phyloP scores from a whole-genome alignment of 2,329 filamentous ascomycete genomes.

The Colletotrichum tropicale region DNA sequence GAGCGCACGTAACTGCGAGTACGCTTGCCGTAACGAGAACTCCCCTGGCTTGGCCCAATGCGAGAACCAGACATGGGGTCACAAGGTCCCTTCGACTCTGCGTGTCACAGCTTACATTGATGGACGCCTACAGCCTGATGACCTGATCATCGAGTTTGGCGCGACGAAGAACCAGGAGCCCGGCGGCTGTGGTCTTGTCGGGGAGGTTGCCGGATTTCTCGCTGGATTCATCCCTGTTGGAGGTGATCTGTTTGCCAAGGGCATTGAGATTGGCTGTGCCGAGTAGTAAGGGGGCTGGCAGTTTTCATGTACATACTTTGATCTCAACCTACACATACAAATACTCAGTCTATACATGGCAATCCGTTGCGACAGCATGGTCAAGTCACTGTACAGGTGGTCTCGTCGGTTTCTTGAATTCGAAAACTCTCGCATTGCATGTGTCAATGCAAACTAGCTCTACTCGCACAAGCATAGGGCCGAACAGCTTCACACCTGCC shows the following conservation, averaged over 20 bases:
- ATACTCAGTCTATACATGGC: background rate
- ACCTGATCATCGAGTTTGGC: slow-evolving; percentile 17
- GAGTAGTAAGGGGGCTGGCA: background rate
- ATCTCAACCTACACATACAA: background rate
- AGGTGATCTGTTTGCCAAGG: slow-evolving; percentile 9
- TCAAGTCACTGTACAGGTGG: background rate
- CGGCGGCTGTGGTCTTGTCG: slow-evolving; percentile 15
- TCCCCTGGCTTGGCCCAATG: slow-evolving; percentile 15
- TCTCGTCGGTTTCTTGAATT: background rate
- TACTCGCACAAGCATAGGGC: background rate
- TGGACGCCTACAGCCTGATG: slow-evolving; percentile 16
- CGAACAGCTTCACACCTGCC: background rate
- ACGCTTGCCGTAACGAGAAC: slow-evolving; percentile 7
- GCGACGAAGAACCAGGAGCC: background rate
- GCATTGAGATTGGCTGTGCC: slow-evolving; percentile 12
- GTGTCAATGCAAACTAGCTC: background rate
- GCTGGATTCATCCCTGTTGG: slow-evolving; percentile 14
- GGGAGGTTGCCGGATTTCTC: slow-evolving; percentile 4
- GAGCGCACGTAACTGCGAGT: background rate
- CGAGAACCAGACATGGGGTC: slow-evolving; percentile 13
- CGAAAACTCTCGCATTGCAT: background rate
- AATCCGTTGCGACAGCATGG: background rate
- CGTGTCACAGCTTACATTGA: slow-evolving; percentile 20
- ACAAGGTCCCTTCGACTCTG: slow-evolving; percentile 19
- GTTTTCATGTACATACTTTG: background rate